Evolutionary conservation across 345 rosid genomes (phyloP), one percentile per base, ranked within the genome.

Genomic region (Firmiana major): DNA sequence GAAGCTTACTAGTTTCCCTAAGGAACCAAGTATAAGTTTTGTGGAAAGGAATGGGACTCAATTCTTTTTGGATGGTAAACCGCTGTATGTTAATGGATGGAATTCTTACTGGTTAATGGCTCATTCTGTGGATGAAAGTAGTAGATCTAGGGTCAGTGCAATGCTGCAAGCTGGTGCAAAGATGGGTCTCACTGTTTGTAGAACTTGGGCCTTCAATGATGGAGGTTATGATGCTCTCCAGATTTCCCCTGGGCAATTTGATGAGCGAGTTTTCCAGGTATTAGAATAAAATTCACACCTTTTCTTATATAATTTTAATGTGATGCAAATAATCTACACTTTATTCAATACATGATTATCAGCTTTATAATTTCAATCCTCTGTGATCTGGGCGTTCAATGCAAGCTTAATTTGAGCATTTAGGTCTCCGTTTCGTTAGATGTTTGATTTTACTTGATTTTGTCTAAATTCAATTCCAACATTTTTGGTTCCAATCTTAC

Each of bases 51-150:
- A 90, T 74, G 99, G 97, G 68, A 89, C 92, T 38, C 90, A 82
- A 75, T 93, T 95, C 80, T 60, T 87, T 83, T 75, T 90, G 55
- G 92, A 90, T 64, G 97, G 93, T 11, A 87, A 84, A 78, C 53
- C 81, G 4, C 88, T 89, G 42, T 92, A 87, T 78, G 84, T 93
- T 10, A 93, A 93, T 63, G 99, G 99, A 5, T 95, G 97, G 98
- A 95, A 95, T 80, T 93, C 97, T 34, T 95, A 87, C 82, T 95
- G 99, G 99, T 84, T 95, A 80, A 90, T 93, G 99, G 98, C 89
- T 53, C 93, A 89, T 38, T 93, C 97, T 55, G 97, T 81, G 28
- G 91, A 92, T 70, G 94, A 84, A 36, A 80, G 87, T 54, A 87
- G 86, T 78, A 88, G 83, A 79, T 84, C 86, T 43, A 93, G 88